phyloP scores from a whole-genome alignment of 805 yeast species.

The Teunomyces funiuensis region DNA sequence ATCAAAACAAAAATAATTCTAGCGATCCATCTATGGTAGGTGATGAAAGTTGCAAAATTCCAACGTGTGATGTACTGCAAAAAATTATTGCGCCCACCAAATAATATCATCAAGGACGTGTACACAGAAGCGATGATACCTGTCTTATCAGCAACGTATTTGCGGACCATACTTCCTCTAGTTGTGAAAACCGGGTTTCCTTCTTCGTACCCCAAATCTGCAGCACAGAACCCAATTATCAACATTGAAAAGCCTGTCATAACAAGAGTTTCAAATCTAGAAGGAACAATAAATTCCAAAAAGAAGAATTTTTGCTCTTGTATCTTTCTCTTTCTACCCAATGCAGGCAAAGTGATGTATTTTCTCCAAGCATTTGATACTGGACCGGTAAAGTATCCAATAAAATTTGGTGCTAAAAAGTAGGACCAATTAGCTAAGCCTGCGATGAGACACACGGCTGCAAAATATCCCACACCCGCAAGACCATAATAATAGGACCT shows the following conservation, averaged over 20 bases:
- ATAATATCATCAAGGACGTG: slow-evolving; percentile 19
- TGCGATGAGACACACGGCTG: slow-evolving; percentile 10
- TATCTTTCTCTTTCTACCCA: slow-evolving; percentile 19
- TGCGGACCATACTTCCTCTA: slow-evolving; percentile 10
- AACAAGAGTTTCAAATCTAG: slow-evolving; percentile 36
- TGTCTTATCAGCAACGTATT: slow-evolving; percentile 49
- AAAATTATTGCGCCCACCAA: slow-evolving; percentile 25
- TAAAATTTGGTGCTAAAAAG: slow-evolving; percentile 32
- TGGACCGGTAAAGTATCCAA: slow-evolving; percentile 29
- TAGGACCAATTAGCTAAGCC: slow-evolving; percentile 12
- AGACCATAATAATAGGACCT: slow-evolving; percentile 26
- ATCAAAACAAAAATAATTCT: slow-evolving; percentile 17
- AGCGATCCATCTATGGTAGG: slow-evolving; percentile 24
- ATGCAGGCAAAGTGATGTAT: slow-evolving; percentile 21
- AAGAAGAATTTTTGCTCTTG: slow-evolving; percentile 18
- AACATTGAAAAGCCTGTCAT: slow-evolving; percentile 20
- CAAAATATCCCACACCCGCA: slow-evolving; percentile 23
- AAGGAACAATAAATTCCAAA: slow-evolving; percentile 31
- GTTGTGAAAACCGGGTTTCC: slow-evolving; percentile 16
- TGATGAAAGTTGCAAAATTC: slow-evolving; percentile 15
- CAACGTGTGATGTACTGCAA: slow-evolving; percentile 15
- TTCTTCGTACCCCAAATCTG: slow-evolving; percentile 9
- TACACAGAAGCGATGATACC: slow-evolving; percentile 47
- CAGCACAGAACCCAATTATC: slow-evolving; percentile 13
- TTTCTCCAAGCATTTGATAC: slow-evolving; percentile 13